Base-by-base conservation (phyloP, 192 early-diverging fungal genomes). In the Rhizophagus sp. region DNA sequence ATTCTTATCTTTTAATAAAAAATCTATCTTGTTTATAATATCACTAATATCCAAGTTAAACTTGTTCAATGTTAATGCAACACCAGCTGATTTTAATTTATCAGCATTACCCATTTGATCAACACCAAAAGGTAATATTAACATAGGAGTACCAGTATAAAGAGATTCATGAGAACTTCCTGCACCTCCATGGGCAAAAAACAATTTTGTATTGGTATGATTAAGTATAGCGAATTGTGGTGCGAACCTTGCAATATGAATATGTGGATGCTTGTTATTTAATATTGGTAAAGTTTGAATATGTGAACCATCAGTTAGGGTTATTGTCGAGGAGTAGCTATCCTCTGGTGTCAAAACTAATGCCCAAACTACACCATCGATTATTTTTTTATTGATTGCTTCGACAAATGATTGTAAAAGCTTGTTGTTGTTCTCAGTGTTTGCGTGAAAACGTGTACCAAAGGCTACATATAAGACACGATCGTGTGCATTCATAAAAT, bases 281-380 rank as follows among this genome's bases (percentile, higher is more conserved):
- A 72, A 12, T 9, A 68, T 47, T 22, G 61, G 22, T 44, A 4
- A 15, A 15, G 68, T 64, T 33, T 33, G 12, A 19, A 61, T 25
- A 13, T 17, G 30, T 19, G 39, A 22, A 33, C 63, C 49, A 24
- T 57, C 25, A 19, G 47, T 44, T 44, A 44, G 7, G 10, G 7
- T 44, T 44, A 44, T 61, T 69, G 33, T 25, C 17, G 39, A 17
- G 9, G 7, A 44, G 10, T 10, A 44, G 7, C 10, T 10, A 44
- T 44, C 41, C 10, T 44, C 10, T 44, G 41, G 10, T 9, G 41
- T 44, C 1, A 10, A 1, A 44, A 9, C 41, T 44, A 75, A 76
- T 47, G 79, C 67, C 85, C 85, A 86, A 19, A 86, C 62, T 13
- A 84, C 71, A 17, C 79, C 81, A 69, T 86, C 85, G 27, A 84